A percentile compares a stretch with the other conserved stretches of the same genome.
These are phyloP conservation scores for Aspergillus sp. DNA, from an alignment of 2,329 filamentous ascomycete species.

Conservation along the genomic window DNA sequence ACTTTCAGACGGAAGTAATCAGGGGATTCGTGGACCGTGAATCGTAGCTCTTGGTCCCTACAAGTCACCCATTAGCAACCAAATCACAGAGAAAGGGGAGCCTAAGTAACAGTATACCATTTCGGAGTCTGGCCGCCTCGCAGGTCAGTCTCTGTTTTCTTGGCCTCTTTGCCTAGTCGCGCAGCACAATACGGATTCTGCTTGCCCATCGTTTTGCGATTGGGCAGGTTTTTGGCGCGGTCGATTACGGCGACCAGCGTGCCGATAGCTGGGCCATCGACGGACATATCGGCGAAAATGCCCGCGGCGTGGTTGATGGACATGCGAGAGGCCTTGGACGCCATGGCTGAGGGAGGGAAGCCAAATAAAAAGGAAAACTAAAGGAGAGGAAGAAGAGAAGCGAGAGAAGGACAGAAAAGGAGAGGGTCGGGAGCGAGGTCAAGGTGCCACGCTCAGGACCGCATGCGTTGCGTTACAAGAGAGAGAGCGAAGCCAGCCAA, in stretches of 20 bases:
- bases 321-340: conserved; percentile 42
- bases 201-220: conserved; percentile 95
- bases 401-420: conserved; percentile 10
- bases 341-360: background rate
- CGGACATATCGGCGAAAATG: conserved; percentile 90
- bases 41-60: conserved; percentile 97
- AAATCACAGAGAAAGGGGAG: background rate
- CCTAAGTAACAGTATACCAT: conserved; percentile 59
- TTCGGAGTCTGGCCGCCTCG: conserved; percentile 91
- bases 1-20: conserved; percentile 96
- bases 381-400: conserved; percentile 6
- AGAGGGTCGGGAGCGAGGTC: conserved; percentile 11
- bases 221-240: conserved; percentile 93
- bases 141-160: conserved; percentile 93
- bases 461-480: background rate
- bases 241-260: conserved; percentile 91
- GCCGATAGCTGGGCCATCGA: conserved; percentile 90
- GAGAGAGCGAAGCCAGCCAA: background rate
- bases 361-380: background rate
- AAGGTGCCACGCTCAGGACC: background rate
- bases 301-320: conserved; percentile 78
- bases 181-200: conserved; percentile 97
- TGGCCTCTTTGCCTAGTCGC: conserved; percentile 90
- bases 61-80: conserved; percentile 11
- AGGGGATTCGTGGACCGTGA: conserved; percentile 90